phyloP scores from a whole-genome alignment of 1,284 basidiomycete genomes.

The Kalmanozyma brasiliensis region DNA sequence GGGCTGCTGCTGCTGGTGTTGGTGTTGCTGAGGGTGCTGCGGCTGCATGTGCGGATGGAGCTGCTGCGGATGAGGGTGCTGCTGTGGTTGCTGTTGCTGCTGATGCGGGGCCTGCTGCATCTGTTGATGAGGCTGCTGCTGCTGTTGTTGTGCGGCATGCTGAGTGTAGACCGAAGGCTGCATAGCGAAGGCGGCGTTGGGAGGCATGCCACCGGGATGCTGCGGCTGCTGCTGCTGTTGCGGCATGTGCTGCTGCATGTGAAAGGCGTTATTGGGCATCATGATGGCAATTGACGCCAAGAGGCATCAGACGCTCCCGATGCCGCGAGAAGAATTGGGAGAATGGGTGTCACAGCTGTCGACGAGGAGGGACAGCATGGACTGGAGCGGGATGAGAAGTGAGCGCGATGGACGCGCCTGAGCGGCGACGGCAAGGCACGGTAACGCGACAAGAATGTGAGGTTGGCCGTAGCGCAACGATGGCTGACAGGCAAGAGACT shows the following conservation, averaged over 20 bases:
- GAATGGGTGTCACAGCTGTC: not conserved
- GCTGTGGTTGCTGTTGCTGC: slow-evolving; percentile 20
- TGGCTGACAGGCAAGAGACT: too few relatives aligned
- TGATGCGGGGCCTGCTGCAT: slow-evolving; percentile 21
- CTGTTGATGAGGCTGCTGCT: slow-evolving; percentile 22
- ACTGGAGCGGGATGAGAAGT: not conserved
- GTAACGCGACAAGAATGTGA: too few relatives aligned
- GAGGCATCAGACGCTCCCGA: not conserved
- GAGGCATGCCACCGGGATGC: slow-evolving; percentile 17
- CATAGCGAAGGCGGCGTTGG: slow-evolving; percentile 13
- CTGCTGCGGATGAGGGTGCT: slow-evolving; percentile 6
- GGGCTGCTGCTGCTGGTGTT: slow-evolving; percentile 26
- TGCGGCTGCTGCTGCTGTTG: slow-evolving; percentile 36
- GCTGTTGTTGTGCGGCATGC: slow-evolving; percentile 22
- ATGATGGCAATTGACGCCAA: slow-evolving; percentile 13
- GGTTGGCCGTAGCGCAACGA: too few relatives aligned
- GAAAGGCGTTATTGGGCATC: slow-evolving; percentile 46
- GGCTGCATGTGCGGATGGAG: slow-evolving; percentile 14
- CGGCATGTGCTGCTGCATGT: slow-evolving; percentile 32
- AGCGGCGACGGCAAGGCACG: too few relatives aligned
- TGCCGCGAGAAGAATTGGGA: not conserved
- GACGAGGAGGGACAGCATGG: too few relatives aligned
- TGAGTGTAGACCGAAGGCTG: slow-evolving; percentile 38
- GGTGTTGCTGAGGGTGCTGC: slow-evolving; percentile 19
- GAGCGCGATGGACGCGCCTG: too few relatives aligned